A percentile compares a stretch with the other conserved stretches of the same genome.
Evolutionary conservation across 768 basidiomycete species (phyloP).

Genomic region (Lactarius quietus): DNA sequence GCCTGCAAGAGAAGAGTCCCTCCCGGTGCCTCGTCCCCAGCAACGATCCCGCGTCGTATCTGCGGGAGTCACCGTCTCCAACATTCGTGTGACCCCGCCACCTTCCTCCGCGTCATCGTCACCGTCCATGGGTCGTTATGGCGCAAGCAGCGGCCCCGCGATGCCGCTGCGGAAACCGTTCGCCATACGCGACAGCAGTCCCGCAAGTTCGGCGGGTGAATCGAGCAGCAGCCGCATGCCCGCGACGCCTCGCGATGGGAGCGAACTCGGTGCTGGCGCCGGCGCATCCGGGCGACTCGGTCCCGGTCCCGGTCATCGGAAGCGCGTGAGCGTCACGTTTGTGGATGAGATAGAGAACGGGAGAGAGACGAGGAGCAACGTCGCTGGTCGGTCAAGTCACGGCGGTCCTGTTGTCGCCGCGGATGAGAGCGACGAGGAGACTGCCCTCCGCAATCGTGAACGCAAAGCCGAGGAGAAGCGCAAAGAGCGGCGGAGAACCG

Average conservation of each 20-base stretch:
- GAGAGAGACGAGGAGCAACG: slow-evolving; percentile 28
- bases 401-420: not conserved
- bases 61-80: slow-evolving; percentile 13
- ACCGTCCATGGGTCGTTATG: slow-evolving; percentile 2
- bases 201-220: slow-evolving; percentile 81
- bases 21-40: slow-evolving; percentile 7
- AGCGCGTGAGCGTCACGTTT: slow-evolving; percentile 67
- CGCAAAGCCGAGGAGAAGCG: slow-evolving; percentile 50
- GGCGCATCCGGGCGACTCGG: slow-evolving; percentile 30
- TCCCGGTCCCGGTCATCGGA: slow-evolving; percentile 38
- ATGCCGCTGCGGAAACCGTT: slow-evolving; percentile 50
- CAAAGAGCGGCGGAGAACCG: slow-evolving; percentile 69
- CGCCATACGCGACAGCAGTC: slow-evolving; percentile 56
- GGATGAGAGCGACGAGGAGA: slow-evolving; percentile 14
- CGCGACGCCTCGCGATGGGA: slow-evolving; percentile 75
- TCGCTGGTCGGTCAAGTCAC: slow-evolving; percentile 9
- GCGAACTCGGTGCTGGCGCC: slow-evolving; percentile 43
- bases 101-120: not conserved
- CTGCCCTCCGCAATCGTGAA: slow-evolving; percentile 7
- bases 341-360: slow-evolving; percentile 46
- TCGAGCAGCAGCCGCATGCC: slow-evolving; percentile 76
- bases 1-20: slow-evolving; percentile 10
- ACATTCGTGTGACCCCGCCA: slow-evolving; percentile 17
- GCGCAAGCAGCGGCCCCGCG: not conserved
- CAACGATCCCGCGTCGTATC: not conserved